These are phyloP conservation scores for Aspergillus pseudoterreus DNA, from an alignment of 2,329 filamentous ascomycete genomes.

Conservation along the genomic window DNA sequence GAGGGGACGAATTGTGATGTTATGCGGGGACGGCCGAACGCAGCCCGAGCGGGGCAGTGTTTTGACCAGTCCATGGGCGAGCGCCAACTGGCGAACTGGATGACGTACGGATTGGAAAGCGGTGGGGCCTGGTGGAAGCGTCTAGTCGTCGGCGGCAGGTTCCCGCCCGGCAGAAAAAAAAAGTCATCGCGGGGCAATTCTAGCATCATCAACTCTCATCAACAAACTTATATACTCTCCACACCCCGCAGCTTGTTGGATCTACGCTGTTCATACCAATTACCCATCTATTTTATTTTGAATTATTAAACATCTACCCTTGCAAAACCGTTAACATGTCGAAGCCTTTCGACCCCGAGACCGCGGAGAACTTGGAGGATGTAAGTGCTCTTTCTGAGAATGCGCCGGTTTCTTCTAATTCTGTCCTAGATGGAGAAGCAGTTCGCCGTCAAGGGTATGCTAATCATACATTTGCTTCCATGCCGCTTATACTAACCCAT, in stretches of 20 bases:
- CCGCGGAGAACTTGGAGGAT: constrained; percentile 67
- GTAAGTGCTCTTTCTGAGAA: constrained; percentile 41
- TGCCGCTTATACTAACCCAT: constrained; percentile 8
- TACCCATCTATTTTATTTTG: background rate
- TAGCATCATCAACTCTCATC: background rate
- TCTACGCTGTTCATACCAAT: background rate
- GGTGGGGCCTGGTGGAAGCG: constrained; percentile 9
- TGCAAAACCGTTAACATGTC: constrained; percentile 28
- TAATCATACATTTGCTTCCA: too few species aligned
- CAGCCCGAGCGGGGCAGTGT: background rate
- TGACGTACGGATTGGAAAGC: constrained; percentile 13
- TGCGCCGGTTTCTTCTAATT: constrained; percentile 2
- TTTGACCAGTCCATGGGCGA: too few species aligned
- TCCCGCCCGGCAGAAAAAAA: constrained; percentile 31
- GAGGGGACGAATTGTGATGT: background rate
- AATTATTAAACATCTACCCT: too few species aligned
- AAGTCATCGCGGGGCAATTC: constrained; percentile 28
- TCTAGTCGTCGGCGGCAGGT: constrained; percentile 11
- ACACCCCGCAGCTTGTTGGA: too few species aligned
- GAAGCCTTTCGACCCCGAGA: constrained; percentile 52
- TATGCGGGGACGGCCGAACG: background rate
- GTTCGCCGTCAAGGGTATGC: constrained; percentile 87
- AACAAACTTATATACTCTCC: background rate
- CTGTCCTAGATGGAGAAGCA: constrained; percentile 86
- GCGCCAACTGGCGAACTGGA: constrained; percentile 1